These are phyloP conservation scores for Suillus spraguei DNA, from an alignment of 768 basidiomycete species.

Conservation along the genomic window DNA sequence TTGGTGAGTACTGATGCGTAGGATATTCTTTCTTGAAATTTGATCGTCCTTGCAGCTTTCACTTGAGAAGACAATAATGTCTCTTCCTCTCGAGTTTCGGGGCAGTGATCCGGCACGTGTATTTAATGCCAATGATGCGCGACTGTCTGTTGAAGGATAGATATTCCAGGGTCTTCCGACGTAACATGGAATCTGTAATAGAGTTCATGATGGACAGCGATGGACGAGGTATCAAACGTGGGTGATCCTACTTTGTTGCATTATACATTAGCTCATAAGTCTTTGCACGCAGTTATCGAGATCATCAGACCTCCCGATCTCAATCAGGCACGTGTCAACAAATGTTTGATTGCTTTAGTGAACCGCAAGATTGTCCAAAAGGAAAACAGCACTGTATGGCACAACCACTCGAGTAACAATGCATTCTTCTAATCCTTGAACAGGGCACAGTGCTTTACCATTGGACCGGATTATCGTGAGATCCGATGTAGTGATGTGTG, in stretches of 20 bases:
- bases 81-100: conserved; percentile 87
- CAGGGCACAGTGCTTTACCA: conserved; percentile 71
- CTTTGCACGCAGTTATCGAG: conserved; percentile 60
- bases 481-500: not conserved
- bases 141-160: not conserved
- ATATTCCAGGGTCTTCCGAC: conserved; percentile 62
- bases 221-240: conserved; percentile 56
- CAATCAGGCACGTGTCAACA: conserved; percentile 90
- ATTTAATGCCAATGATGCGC: not conserved
- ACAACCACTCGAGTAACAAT: not conserved
- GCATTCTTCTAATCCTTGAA: not conserved
- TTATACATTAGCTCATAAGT: conserved; percentile 3
- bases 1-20: conserved; percentile 45
- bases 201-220: conserved; percentile 71
- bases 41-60: conserved; percentile 41
- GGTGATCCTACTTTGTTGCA: conserved; percentile 31
- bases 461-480: conserved; percentile 58
- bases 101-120: conserved; percentile 80
- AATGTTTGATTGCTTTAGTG: conserved; percentile 89
- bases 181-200: conserved; percentile 81
- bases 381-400: conserved; percentile 61
- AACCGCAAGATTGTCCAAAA: conserved; percentile 84
- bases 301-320: conserved; percentile 80
- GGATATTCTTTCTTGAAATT: not conserved
- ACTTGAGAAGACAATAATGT: conserved; percentile 71